Base-by-base conservation (phyloP, 306 rosid species). In the Lathyrus sativus region DNA sequence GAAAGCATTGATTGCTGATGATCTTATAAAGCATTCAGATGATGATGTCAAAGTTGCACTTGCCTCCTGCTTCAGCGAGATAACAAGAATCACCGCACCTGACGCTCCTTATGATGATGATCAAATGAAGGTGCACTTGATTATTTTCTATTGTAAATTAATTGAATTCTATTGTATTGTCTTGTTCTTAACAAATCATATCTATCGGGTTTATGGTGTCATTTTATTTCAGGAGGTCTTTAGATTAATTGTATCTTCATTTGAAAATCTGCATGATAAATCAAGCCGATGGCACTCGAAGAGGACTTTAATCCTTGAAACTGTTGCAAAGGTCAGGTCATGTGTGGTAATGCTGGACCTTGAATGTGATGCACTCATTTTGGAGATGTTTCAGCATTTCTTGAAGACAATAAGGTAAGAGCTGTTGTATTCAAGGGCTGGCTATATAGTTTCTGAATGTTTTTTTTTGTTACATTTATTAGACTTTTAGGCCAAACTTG, bases 311-410 rank as follows among this genome's bases (percentile, higher is more conserved):
- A 93, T 93, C 68, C 91, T 90, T 26, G 91, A 86, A 68, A 88
- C 96, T 17, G 97, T 93, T 78, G 89, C 98, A 3, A 90, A 93
- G 76, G 90, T 90, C 68, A 79, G 96, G 78, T 90, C 97, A 0
- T 93, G 95, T 74, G 91, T 90, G 68, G 91, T 93, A 65, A 93
- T 93, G 98, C 78, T 93, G 70, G 98, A 90, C 78, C 96, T 93
- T 73, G 96, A 93, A 59, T 92, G 96, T 41, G 98, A 92, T 79
- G 81, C 70, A 38, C 79, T 92, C 84, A 92, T 92, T 68, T 71
- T 88, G 70, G 93, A 90, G 82, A 93, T 93, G 98, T 90, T 93
- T 78, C 86, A 84, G 80, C 86, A 90, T 81, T 93, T 93, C 80
- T 85, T 93, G 11, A 82, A 85, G 74, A 61, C 87, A 29, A 75